Evolutionary conservation across 2,329 filamentous ascomycete species (phyloP), one percentile per base, ranked within the genome.

Genomic region (Penicillium griseofulvum): DNA sequence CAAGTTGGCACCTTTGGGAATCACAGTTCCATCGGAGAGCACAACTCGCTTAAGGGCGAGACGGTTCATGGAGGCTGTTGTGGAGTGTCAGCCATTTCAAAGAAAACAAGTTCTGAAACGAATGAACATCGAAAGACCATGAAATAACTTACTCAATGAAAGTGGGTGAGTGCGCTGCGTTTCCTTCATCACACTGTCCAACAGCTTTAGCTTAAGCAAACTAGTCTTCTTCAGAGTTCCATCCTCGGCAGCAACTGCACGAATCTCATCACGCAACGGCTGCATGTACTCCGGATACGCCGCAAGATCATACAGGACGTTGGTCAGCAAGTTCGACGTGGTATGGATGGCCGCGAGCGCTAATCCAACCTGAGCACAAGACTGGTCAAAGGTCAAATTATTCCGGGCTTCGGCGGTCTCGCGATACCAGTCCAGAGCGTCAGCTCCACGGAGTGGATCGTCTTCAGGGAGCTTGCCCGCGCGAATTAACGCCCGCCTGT

Each of bases 231-330:
- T 68, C 52, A 67, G 49, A 9, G 72, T 74, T 4, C 73, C 71
- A 7, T 78, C 76, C 2, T 72, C 68, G 29, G 72, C 67, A 17
- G 81, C 64, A 6, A 80, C 71, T 1, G 71, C 68, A 3, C 70
- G 62, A 7, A 81, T 78, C 59, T 86, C 83, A 19, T 81, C 74
- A 1, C 83, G 78, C 1, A 85, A 67, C 11, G 78, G 75, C 5
- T 80, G 71, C 33, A 81, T 68, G 59, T 81, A 74, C 29, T 84
- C 78, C 0, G 81, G 82, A 33, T 80, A 68, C 4, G 78, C 73
- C 0, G 77, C 78, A 4, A 87, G 65, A 53, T 81, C 79, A 62
- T 81, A 83, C 45, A 86, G 74, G 53, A 78, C 55, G 74, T 83
- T 79, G 1, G 78, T 80, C 8, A 70, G 28, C 39, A 71, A 48